Evolutionary conservation across 495 filamentous ascomycete species (phyloP).

Genomic region (Penicillium ucsense): DNA sequence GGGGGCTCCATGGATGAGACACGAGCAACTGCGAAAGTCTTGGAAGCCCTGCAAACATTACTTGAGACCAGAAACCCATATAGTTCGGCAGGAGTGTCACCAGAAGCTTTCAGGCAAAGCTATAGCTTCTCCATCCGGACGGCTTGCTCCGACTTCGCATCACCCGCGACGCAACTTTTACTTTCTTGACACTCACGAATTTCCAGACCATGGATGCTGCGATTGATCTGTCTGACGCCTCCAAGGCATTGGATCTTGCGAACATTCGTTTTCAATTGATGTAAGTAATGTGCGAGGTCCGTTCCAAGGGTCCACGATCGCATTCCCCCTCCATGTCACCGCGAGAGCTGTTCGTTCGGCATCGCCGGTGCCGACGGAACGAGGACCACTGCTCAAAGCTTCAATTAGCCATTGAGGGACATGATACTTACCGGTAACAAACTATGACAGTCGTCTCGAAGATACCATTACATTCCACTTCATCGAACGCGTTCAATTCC

Average conservation of each 20-base stretch:
- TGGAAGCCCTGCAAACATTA: too few relatives aligned
- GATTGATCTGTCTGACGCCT: conserved; percentile 76
- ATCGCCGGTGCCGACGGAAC: conserved; percentile 4
- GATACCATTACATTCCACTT: conserved; percentile 98
- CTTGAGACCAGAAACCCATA: too few relatives aligned
- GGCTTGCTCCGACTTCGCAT: conserved; percentile 13
- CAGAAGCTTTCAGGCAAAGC: neutral
- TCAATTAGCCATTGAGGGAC: neutral
- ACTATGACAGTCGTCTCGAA: conserved; percentile 68
- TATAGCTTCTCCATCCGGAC: conserved; percentile 1
- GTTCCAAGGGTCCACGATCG: neutral
- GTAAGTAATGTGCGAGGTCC: conserved; percentile 37
- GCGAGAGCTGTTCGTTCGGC: neutral
- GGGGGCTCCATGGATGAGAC: too few relatives aligned
- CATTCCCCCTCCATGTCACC: neutral
- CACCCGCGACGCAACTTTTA: conserved; percentile 1
- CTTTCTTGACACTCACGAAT: conserved; percentile 4
- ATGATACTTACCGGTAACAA: neutral
- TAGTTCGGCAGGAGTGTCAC: neutral
- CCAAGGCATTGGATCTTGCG: conserved; percentile 76
- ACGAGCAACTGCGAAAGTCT: too few relatives aligned
- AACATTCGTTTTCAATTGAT: conserved; percentile 96
- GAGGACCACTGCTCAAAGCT: neutral
- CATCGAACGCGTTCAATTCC: conserved; percentile 97
- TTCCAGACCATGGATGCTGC: conserved; percentile 65